A percentile compares a stretch with the other conserved stretches of the same genome.
Evolutionary conservation across 2,329 filamentous ascomycete genomes (phyloP).

Genomic region (Fusarium sp.): DNA sequence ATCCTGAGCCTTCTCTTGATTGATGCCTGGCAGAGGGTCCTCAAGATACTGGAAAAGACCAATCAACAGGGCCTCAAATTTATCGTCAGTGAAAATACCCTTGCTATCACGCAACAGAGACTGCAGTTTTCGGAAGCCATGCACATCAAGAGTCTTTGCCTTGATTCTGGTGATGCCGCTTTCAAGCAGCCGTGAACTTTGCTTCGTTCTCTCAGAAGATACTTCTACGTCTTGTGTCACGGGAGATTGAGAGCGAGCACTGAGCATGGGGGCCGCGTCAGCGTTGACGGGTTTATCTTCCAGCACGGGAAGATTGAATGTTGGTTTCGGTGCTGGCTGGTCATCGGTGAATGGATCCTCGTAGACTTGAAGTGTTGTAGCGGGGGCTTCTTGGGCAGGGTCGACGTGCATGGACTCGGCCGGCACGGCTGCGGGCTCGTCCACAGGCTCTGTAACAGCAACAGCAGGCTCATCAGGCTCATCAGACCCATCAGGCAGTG

Average conservation of each 20-base stretch:
- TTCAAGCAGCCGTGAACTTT: slow-evolving; percentile 73
- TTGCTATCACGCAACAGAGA: slow-evolving; percentile 77
- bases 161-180: slow-evolving; percentile 82
- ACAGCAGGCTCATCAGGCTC: neutral
- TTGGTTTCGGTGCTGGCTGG: slow-evolving; percentile 61
- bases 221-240: slow-evolving; percentile 44
- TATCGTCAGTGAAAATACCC: slow-evolving; percentile 73
- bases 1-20: slow-evolving; percentile 76
- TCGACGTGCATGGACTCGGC: slow-evolving; percentile 19
- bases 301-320: slow-evolving; percentile 64
- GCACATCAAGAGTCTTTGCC: slow-evolving; percentile 79
- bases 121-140: slow-evolving; percentile 84
- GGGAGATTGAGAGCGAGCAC: slow-evolving; percentile 42
- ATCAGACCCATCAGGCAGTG: neutral
- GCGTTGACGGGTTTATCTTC: slow-evolving; percentile 73
- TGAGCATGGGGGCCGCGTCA: slow-evolving; percentile 56
- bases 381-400: slow-evolving; percentile 25
- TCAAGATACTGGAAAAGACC: slow-evolving; percentile 81
- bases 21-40: slow-evolving; percentile 66
- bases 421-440: slow-evolving; percentile 25
- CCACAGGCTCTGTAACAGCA: slow-evolving; percentile 15
- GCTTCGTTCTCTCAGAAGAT: slow-evolving; percentile 65
- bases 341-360: slow-evolving; percentile 71
- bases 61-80: slow-evolving; percentile 75
- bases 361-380: slow-evolving; percentile 65